Conservation (phyloP, 805 yeast genomes). For the Cyberlindnera mycetangii region DNA sequence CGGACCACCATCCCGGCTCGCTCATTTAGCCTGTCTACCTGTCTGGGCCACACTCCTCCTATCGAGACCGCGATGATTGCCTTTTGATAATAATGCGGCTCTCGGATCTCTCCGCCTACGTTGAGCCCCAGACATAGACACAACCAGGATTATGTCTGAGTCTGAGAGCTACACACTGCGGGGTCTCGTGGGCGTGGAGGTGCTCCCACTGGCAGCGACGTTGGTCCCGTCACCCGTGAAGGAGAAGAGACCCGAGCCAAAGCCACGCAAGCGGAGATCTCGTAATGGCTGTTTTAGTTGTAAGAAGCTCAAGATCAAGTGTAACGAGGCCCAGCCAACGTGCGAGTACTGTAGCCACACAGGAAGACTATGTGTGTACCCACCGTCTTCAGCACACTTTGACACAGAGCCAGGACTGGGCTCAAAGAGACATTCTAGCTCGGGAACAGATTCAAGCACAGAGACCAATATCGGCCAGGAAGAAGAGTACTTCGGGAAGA, state of each 20-base stretch:
- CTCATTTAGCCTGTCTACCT: too few species aligned
- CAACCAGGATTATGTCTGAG: neutral
- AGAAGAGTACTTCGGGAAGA: slow-evolving; percentile 3
- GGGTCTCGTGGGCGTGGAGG: neutral
- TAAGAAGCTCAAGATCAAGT: slow-evolving; percentile 83
- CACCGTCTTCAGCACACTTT: slow-evolving; percentile 11
- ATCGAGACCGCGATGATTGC: too few species aligned
- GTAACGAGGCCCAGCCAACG: slow-evolving; percentile 79
- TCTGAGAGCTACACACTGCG: neutral
- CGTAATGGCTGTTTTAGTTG: slow-evolving; percentile 87
- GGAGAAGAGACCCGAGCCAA: neutral
- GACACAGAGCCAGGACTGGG: neutral
- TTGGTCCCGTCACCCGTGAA: neutral
- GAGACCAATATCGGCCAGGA: neutral
- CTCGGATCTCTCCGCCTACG: too few species aligned
- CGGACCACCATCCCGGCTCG: too few species aligned
- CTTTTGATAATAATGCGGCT: too few species aligned
- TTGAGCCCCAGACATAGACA: too few species aligned
- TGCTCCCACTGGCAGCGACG: neutral
- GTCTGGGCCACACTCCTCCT: too few species aligned
- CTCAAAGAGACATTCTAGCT: neutral
- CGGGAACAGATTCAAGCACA: neutral
- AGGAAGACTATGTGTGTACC: slow-evolving; percentile 70
- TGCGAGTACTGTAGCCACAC: slow-evolving; percentile 79
- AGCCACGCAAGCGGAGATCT: slow-evolving; percentile 40